Percentiles rank a stretch among this genome's conserved stretches.
These are phyloP conservation scores for Chrysanthemum seticuspe DNA, from an alignment of 129 eudicot species.

Conservation along the genomic window DNA sequence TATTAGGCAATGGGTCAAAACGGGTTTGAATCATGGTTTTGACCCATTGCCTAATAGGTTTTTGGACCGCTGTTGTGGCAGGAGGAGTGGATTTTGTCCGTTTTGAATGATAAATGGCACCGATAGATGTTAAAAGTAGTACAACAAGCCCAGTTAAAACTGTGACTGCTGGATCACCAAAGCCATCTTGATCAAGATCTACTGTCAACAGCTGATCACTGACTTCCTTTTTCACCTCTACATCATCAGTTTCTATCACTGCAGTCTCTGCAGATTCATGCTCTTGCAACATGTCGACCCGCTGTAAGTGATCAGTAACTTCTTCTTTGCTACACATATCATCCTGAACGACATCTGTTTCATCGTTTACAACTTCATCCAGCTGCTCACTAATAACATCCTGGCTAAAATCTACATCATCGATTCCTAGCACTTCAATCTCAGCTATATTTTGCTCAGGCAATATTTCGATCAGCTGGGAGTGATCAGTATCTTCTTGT, in stretches of 20 bases:
- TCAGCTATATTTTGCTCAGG: conserved; percentile 20
- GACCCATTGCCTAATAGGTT: too few relatives aligned
- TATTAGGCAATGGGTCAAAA: too few relatives aligned
- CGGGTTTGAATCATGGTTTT: too few relatives aligned
- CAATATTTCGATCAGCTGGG: not conserved
- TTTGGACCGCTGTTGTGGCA: not conserved
- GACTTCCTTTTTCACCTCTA: not conserved
- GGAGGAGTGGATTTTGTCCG: conserved; percentile 12
- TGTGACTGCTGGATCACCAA: conserved; percentile 8
- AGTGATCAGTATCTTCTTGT: not conserved
- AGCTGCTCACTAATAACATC: not conserved
- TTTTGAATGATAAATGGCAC: conserved; percentile 28
- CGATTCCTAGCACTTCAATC: conserved; percentile 8
- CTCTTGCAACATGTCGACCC: not conserved
- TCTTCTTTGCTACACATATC: too few relatives aligned
- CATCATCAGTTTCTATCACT: conserved; percentile 9
- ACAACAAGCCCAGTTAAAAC: conserved; percentile 9
- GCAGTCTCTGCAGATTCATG: conserved; percentile 19
- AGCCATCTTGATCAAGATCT: not conserved
- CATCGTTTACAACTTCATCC: too few relatives aligned
- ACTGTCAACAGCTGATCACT: too few relatives aligned
- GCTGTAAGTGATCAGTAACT: too few relatives aligned
- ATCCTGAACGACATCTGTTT: too few relatives aligned
- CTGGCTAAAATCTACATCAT: not conserved
- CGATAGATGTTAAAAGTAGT: conserved; percentile 31